Evolutionary conservation across 306 rosid genomes (phyloP).

Genomic region (Castanea sativa): DNA sequence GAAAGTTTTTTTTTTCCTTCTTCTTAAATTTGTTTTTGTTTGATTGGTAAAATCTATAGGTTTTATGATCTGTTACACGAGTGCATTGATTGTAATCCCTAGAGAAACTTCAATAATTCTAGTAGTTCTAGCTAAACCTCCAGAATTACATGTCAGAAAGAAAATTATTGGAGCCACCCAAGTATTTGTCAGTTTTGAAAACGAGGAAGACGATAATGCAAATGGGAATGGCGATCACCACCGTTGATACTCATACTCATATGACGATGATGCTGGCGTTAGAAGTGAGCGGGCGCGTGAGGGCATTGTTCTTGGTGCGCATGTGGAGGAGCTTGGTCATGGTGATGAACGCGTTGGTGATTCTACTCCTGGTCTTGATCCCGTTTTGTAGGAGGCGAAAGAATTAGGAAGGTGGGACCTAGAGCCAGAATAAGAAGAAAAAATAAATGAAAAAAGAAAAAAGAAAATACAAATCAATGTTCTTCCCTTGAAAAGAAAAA

Average conservation of each 20-base stretch:
- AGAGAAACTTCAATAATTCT: neutral
- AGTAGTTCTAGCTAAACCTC: neutral
- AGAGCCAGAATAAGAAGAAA: too few relatives aligned
- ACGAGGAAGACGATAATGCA: neutral
- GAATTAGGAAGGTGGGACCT: conserved; percentile 13
- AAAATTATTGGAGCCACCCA: neutral
- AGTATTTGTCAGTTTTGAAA: neutral
- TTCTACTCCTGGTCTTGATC: conserved; percentile 33
- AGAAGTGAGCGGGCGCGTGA: conserved; percentile 59
- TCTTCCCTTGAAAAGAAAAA: too few relatives aligned
- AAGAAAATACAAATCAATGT: too few relatives aligned
- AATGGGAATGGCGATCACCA: neutral
- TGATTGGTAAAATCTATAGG: too few relatives aligned
- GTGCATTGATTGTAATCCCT: neutral
- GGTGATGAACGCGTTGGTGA: conserved; percentile 45
- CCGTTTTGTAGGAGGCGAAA: conserved; percentile 60
- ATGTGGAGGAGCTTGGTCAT: conserved; percentile 50
- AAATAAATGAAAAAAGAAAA: too few relatives aligned
- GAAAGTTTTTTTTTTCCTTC: neutral
- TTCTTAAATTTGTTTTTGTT: too few relatives aligned
- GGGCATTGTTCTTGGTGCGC: conserved; percentile 48
- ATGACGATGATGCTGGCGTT: conserved; percentile 40
- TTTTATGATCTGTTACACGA: neutral
- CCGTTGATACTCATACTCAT: neutral
- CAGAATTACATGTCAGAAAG: neutral